Evolutionary conservation across 495 filamentous ascomycete genomes (phyloP), one percentile per base, ranked within the genome.

Genomic region (Penicillium maclennaniae): DNA sequence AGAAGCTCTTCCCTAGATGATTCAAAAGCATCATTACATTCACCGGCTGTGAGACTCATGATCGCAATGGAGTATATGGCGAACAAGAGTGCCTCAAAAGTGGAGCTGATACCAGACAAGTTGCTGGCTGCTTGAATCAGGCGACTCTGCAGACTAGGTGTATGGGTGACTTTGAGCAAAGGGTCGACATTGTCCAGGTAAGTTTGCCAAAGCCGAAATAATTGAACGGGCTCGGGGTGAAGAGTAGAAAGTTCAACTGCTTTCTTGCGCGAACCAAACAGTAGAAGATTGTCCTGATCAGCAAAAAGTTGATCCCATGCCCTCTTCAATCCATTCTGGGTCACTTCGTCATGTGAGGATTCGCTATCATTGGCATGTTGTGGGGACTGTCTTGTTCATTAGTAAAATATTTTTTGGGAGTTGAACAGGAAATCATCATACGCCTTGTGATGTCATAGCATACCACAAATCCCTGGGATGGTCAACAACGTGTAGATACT

Each of bases 51-150:
- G 14, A 83, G 63, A 59, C 76, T 83, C 9, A 71, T 16, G 20
- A 80, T 43, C 4, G 81, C 58, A 25, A 76, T 67, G 54, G 67
- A 79, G 55, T 85, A 85, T 12, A 85, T 81, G 55, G 76, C 62
- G 51, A 85, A 84, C 69, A 85, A 75, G 0, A 85, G 59, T 0
- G 69, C 67, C 43, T 71, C 66, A 1, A 72, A 45, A 6, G 49
- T 42, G 2, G 64, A 58, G 16, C 51, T 45, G 5, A 68, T 53
- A 17, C 56, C 51, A 16, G 37, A 26, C 4, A 66, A 3, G 27
- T 70, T 56, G 27, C 53, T 51, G 6, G 60, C 58, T 7, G 72
- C 73, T 42, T 74, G 67, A 15, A 78, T 69, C 9, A 78, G 66
- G 1, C 59, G 71, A n/a, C 41, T 50, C 53, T 83, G 79, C 2